Evolutionary conservation across 2,329 filamentous ascomycete genomes (phyloP).

Genomic region (Monosporascus sp.): DNA sequence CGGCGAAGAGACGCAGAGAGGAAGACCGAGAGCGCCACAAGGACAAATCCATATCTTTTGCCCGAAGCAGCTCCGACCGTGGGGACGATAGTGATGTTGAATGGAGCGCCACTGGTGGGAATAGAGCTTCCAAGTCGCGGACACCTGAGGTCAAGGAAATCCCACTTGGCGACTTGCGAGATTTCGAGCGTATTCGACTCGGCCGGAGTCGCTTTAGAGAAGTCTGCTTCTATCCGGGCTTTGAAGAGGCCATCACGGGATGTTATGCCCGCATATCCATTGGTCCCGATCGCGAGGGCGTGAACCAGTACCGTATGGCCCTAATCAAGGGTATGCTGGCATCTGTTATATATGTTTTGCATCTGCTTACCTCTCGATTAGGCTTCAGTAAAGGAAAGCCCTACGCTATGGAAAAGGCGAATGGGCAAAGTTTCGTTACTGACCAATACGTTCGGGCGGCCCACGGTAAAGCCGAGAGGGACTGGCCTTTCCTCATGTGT

Average conservation of each 20-base stretch:
- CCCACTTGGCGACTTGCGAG: constrained; percentile 66
- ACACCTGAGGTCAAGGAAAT: constrained; percentile 59
- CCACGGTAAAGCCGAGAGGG: constrained; percentile 75
- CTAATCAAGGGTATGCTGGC: constrained; percentile 68
- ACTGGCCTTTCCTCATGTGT: constrained; percentile 86
- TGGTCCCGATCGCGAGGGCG: constrained; percentile 66
- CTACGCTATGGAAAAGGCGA: constrained; percentile 72
- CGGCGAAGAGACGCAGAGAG: constrained; percentile 60
- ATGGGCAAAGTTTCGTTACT: constrained; percentile 73
- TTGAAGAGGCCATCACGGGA: constrained; percentile 73
- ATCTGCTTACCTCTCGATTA: constrained; percentile 31
- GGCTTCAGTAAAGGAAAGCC: constrained; percentile 74
- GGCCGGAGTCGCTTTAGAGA: constrained; percentile 82
- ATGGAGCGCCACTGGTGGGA: constrained; percentile 55
- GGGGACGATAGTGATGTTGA: constrained; percentile 74
- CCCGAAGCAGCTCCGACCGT: constrained; percentile 36
- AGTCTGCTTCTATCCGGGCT: constrained; percentile 89
- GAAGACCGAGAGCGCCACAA: constrained; percentile 55
- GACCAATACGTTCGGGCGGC: constrained; percentile 79
- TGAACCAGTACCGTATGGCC: constrained; percentile 81
- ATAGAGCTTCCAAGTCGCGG: constrained; percentile 41
- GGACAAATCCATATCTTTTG: constrained; percentile 38
- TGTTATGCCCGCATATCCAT: constrained; percentile 84
- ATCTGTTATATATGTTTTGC: neutral
- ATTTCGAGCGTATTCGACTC: constrained; percentile 78